Conservation (phyloP, 305 asterid genomes). For the Rubia occidens region DNA sequence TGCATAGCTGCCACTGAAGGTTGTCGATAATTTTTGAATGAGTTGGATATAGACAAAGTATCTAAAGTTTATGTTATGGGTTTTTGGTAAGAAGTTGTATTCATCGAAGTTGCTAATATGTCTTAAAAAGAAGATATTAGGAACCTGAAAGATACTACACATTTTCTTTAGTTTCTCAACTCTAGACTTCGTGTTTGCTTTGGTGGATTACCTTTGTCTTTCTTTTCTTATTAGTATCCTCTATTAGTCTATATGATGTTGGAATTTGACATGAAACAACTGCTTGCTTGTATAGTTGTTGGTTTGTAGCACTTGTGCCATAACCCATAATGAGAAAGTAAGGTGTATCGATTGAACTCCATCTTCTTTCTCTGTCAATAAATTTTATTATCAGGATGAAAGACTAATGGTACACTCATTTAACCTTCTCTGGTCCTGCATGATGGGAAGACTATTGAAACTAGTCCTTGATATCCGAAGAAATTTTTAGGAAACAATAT, state of each 20-base stretch:
- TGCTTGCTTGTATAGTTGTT: too few species aligned
- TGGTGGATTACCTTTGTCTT: background rate
- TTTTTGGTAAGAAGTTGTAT: background rate
- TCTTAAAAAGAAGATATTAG: background rate
- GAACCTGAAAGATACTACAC: too few species aligned
- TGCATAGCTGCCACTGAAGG: background rate
- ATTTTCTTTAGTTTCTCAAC: background rate
- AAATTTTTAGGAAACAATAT: background rate
- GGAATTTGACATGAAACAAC: too few species aligned
- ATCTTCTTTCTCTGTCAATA: too few species aligned
- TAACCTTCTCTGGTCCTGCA: too few species aligned
- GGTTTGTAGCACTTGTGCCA: too few species aligned
- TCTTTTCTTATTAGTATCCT: background rate
- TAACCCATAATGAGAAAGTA: too few species aligned
- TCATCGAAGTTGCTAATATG: background rate
- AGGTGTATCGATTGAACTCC: too few species aligned
- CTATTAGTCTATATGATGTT: too few species aligned
- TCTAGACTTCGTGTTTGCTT: background rate
- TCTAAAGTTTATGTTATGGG: too few species aligned
- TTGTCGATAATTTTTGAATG: background rate
- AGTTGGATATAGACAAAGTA: background rate
- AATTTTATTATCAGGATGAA: background rate
- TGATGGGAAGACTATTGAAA: background rate
- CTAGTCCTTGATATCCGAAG: background rate
- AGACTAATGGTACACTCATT: background rate